A percentile compares a stretch with the other conserved stretches of the same genome.
These are phyloP conservation scores for Fabrea salina DNA, from an alignment of 169 alveolate genomes.

Conservation along the genomic window DNA sequence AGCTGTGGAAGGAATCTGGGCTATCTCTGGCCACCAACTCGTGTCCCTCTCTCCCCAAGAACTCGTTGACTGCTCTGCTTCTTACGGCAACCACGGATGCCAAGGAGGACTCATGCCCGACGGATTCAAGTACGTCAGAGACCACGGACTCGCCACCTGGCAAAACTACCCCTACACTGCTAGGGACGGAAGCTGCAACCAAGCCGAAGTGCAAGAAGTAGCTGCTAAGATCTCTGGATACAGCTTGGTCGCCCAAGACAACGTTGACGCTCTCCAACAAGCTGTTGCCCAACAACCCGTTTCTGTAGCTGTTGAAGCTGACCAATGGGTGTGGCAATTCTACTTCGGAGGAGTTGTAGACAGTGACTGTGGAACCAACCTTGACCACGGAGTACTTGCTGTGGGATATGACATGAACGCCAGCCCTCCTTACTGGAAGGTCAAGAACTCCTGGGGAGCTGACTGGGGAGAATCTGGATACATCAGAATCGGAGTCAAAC, in stretches of 20 bases:
- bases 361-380: not conserved
- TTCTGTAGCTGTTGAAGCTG: conserved; percentile 39
- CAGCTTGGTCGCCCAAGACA: not conserved
- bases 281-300: not conserved
- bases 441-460: conserved; percentile 60
- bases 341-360: no score
- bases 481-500: conserved; percentile 48
- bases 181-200: conserved; percentile 25
- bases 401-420: conserved; percentile 48
- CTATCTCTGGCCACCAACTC: not conserved
- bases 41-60: conserved; percentile 49
- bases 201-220: not conserved
- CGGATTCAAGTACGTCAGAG: conserved; percentile 34
- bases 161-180: conserved; percentile 46
- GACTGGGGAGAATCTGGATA: conserved; percentile 63
- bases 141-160: conserved; percentile 20
- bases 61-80: conserved; percentile 48
- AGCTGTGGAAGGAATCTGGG: conserved; percentile 39
- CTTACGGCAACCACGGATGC: conserved; percentile 51
- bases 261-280: not conserved
- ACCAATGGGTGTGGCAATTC: not conserved
- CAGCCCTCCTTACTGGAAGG: conserved; percentile 42
- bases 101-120: conserved; percentile 50
- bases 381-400: conserved; percentile 34
- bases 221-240: not conserved